phyloP scores from a whole-genome alignment of 2,329 filamentous ascomycete species.

The Penicillium sp. region DNA sequence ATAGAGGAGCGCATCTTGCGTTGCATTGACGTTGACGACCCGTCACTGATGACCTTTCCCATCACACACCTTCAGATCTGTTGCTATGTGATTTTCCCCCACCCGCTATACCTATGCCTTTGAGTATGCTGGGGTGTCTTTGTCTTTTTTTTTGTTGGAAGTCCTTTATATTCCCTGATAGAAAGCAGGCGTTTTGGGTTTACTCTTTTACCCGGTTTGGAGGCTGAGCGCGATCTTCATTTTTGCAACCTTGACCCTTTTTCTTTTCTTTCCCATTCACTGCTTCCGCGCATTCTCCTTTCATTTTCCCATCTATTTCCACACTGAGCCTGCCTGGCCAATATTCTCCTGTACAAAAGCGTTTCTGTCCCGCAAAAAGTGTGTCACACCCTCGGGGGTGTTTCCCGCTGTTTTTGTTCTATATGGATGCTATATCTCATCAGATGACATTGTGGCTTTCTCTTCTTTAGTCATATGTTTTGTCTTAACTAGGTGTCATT shows the following conservation, averaged over 20 bases:
- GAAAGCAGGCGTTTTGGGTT: constrained; percentile 39
- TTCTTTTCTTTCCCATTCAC: constrained; percentile 8
- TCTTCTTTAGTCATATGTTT: constrained; percentile 13
- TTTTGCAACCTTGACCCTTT: constrained; percentile 8
- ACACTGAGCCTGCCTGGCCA: constrained; percentile 11
- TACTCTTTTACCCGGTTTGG: constrained; percentile 29
- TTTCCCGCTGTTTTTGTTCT: constrained; percentile 10
- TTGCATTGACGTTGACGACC: constrained; percentile 29
- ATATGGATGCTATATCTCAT: constrained; percentile 16
- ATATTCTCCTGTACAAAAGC: constrained; percentile 34
- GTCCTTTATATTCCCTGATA: constrained; percentile 38
- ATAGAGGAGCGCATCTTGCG: constrained; percentile 24
- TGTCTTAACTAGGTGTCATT: constrained; percentile 3
- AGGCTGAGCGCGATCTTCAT: constrained; percentile 30
- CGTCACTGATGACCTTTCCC: constrained; percentile 28
- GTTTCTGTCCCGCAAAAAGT: constrained; percentile 21
- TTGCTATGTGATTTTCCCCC: constrained; percentile 19
- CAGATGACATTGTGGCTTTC: constrained; percentile 10
- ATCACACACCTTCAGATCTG: constrained; percentile 32
- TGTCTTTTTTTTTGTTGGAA: constrained; percentile 33
- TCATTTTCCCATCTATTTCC: constrained; percentile 14
- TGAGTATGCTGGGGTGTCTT: constrained; percentile 23
- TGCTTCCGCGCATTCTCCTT: not conserved
- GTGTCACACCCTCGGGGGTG: constrained; percentile 14
- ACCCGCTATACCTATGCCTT: constrained; percentile 17